Base-by-base conservation (phyloP, 176 grass and related monocot genomes). In the Zea luxurians region DNA sequence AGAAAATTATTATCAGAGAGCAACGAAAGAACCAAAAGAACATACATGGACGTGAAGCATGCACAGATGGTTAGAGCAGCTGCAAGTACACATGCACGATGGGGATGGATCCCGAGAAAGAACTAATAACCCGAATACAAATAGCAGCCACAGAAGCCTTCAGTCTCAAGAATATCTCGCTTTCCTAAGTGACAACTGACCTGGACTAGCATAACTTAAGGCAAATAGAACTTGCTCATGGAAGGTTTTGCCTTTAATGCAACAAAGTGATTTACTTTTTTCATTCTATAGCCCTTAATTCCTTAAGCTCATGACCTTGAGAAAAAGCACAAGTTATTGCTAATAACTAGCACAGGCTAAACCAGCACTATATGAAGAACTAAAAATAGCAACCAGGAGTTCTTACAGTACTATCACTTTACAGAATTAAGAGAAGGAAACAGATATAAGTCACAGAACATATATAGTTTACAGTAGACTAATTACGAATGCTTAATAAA, bases 1-100 rank as follows among this genome's bases (percentile, higher is more conserved):
- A 88, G 64, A 83, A 83, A 93, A 88, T 52, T 88, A 93, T 75
- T 77, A 84, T 53, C 61, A 86, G 45, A 73, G 54, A 74, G 37
- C 45, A 44, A 78, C 76, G 73, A 78, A 79, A 50, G 60, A 70
- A 80, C 62, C 42, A 70, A 86, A 82, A 76, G 78, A 79, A 75
- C 42, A 77, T 89, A 75, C 48, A 77, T 86, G 58, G 48, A 72
- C 41, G 78, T 84, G 72, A 79, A 78, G 79, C 76, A 78, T 13
- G 75, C 55, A 67, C 40, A 61, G 47, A 81, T 75, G 70, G 83
- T 17, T 61, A 77, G 46, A 63, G 62, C 54, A 84, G 79, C 73
- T 85, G 55, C 57, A 78, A 86, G 73, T 85, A 77, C 83, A 72
- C 76, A 68, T 54, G 82, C 27, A 27, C 1, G 84, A 46, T 71